Evolutionary conservation across 116 monocot genomes (phyloP).

Genomic region (Cymodocea nodosa): DNA sequence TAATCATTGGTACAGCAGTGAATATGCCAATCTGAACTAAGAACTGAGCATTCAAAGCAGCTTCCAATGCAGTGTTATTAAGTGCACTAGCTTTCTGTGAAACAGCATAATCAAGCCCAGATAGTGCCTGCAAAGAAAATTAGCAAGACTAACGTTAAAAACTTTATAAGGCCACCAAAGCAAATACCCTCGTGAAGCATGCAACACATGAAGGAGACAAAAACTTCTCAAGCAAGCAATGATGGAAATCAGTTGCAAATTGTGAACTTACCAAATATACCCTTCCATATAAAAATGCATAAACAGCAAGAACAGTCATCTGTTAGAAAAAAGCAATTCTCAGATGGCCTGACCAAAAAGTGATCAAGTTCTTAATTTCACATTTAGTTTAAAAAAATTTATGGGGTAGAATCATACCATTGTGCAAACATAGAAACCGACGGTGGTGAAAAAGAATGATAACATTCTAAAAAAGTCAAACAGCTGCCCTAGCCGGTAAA

Average conservation of each 20-base stretch:
- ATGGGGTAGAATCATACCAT: slow-evolving; percentile 36
- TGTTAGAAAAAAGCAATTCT: slow-evolving; percentile 20
- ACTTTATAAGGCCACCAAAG: neutral
- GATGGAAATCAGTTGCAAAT: neutral
- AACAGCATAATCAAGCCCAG: slow-evolving; percentile 73
- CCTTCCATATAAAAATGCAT: slow-evolving; percentile 85
- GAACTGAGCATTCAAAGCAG: slow-evolving; percentile 94
- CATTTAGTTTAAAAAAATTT: neutral
- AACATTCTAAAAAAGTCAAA: slow-evolving; percentile 98
- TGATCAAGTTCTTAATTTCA: neutral
- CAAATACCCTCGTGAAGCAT: no score
- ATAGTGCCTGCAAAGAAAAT: slow-evolving; percentile 49
- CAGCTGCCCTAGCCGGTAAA: slow-evolving; percentile 84
- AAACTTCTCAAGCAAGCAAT: neutral
- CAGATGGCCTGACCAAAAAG: neutral
- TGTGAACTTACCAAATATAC: slow-evolving; percentile 63
- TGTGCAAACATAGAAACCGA: slow-evolving; percentile 87
- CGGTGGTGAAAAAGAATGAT: slow-evolving; percentile 85
- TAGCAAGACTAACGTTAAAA: neutral
- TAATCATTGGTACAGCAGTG: slow-evolving; percentile 94
- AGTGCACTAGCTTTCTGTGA: slow-evolving; percentile 32
- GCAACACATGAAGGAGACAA: neutral
- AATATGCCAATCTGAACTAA: slow-evolving; percentile 93
- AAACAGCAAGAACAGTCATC: slow-evolving; percentile 94
- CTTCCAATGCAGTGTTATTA: slow-evolving; percentile 71